Base-by-base conservation (phyloP, 2,329 filamentous ascomycete genomes). In the Hypoxylon sp. region DNA sequence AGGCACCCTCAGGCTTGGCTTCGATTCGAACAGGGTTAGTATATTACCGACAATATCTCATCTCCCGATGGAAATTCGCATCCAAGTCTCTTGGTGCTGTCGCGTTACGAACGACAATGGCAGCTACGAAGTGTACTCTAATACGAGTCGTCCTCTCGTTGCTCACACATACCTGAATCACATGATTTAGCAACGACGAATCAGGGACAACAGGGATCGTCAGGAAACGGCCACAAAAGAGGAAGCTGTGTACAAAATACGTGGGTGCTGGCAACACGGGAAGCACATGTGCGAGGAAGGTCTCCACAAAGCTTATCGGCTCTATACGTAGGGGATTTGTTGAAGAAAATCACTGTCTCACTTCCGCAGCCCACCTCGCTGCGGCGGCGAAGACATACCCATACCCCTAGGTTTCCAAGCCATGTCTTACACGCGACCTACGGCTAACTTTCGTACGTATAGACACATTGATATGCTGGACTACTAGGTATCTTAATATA, bases 221-320 rank as follows among this genome's bases (percentile, higher is more conserved):
- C 43, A 37, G 32, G 39, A 50, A 37, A 22, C 50, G 44, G 62
- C 56, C 54, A 51, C 58, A 8, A 56, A 65, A 65, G 39, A 58
- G 57, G 62, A 65, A 65, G 54, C 32, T 58, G 49, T 55, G 37
- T 41, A 19, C n/a, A 13, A 41, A n/a, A 15, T 39, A 39, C 34
- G 30, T 32, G 11, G 37, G n/a, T 8, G 13, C n/a, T n/a, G n/a
- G n/a, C n/a, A n/a, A n/a, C n/a, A n/a, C 24, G 24, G 24, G 24
- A 26, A 26, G 24, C 24, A 26, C 24, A 4, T 26, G 24, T 7
- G 7, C 24, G n/a, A 20, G 32, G 41, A 17, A 30, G 24, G 37
- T 41, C 58, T 17, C 52, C 52, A 52, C 52, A 47, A 48, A 24
- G 52, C 58, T 48, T 56, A 61, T 51, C 51, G 49, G 24, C 46